Percentiles rank a stretch among this genome's conserved stretches.
Evolutionary conservation across 202 grass and related monocot genomes (phyloP).

Genomic region (Hordeum pubiflorum): DNA sequence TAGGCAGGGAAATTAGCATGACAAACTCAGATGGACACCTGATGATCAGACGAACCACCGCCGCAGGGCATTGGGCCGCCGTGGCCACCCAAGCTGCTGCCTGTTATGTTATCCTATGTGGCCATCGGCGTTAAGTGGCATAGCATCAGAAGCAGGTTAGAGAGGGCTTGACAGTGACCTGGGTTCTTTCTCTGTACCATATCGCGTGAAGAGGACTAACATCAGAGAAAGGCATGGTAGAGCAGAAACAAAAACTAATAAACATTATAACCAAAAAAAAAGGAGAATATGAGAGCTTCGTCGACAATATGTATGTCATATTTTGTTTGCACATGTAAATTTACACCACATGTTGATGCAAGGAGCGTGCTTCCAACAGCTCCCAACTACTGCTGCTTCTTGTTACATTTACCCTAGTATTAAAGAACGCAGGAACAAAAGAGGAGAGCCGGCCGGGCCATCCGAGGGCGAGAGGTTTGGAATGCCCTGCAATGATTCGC

Average conservation of each 20-base stretch:
- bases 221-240: no score
- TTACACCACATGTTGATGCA: background rate
- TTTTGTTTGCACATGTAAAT: background rate
- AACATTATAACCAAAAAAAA: no score
- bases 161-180: background rate
- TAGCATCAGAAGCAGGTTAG: background rate
- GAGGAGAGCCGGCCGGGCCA: background rate
- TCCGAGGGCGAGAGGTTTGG: background rate
- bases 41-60: slow-evolving; percentile 25
- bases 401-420: background rate
- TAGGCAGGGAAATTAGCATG: background rate
- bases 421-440: background rate
- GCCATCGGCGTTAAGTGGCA: background rate
- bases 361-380: slow-evolving; percentile 15
- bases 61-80: slow-evolving; percentile 1
- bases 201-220: background rate
- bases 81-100: background rate
- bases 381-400: slow-evolving; percentile 8
- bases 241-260: background rate
- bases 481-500: slow-evolving; percentile 12
- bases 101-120: background rate
- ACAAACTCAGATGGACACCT: slow-evolving; percentile 25
- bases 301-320: background rate
- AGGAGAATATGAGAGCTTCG: no score
- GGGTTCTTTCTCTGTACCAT: background rate